phyloP scores from a whole-genome alignment of 371 early-diverging fungal species.

The Syncephalastrum racemosum region DNA sequence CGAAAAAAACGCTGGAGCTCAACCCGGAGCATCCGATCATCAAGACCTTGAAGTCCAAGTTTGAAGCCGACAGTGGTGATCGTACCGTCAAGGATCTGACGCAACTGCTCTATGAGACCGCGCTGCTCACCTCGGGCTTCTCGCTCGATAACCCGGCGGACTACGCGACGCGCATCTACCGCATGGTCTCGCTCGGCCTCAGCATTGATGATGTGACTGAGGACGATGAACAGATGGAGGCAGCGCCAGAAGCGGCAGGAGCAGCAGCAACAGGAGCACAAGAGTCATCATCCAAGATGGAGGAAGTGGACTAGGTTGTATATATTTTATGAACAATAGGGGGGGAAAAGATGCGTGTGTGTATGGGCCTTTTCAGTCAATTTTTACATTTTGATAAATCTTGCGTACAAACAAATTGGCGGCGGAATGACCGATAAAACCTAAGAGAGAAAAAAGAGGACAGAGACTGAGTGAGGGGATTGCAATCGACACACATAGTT shows the following conservation, averaged over 20 bases:
- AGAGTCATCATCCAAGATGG: slow-evolving; percentile 91
- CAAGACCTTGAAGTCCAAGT: slow-evolving; percentile 87
- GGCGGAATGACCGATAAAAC: slow-evolving; percentile 64
- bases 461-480: too few relatives aligned
- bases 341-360: too few relatives aligned
- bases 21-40: slow-evolving; percentile 95
- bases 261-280: slow-evolving; percentile 39
- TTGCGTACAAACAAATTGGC: slow-evolving; percentile 66
- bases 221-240: slow-evolving; percentile 37
- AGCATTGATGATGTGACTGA: slow-evolving; percentile 73
- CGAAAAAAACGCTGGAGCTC: slow-evolving; percentile 97
- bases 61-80: slow-evolving; percentile 90
- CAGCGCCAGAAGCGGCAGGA: slow-evolving; percentile 14
- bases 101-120: slow-evolving; percentile 90
- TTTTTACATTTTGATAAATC: slow-evolving; percentile 76
- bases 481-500: not conserved
- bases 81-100: slow-evolving; percentile 96
- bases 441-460: too few relatives aligned
- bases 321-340: too few relatives aligned
- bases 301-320: slow-evolving; percentile 85
- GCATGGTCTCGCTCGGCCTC: slow-evolving; percentile 97
- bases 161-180: slow-evolving; percentile 94
- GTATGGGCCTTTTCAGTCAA: slow-evolving; percentile 45
- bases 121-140: slow-evolving; percentile 96
- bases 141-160: slow-evolving; percentile 90